Percentiles rank a stretch among this genome's conserved stretches.
These are phyloP conservation scores for Teratosphaeria viscida DNA, from an alignment of 2,329 filamentous ascomycete genomes.

Conservation along the genomic window DNA sequence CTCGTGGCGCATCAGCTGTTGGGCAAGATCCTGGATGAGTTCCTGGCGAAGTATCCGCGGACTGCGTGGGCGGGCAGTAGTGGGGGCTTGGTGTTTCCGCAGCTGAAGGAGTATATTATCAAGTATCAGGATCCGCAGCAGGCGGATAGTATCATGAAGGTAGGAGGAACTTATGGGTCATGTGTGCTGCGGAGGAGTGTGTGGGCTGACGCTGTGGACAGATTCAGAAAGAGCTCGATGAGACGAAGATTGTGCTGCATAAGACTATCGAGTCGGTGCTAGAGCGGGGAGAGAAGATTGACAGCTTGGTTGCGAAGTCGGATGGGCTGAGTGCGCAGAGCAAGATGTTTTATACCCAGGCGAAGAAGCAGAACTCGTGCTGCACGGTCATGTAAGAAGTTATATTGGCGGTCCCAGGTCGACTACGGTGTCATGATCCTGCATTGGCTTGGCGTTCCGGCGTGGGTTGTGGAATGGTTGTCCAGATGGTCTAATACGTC, in stretches of 20 bases:
- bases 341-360: slow-evolving; percentile 89
- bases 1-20: slow-evolving; percentile 79
- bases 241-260: slow-evolving; percentile 94
- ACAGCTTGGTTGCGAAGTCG: slow-evolving; percentile 86
- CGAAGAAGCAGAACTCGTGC: slow-evolving; percentile 53
- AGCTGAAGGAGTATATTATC: slow-evolving; percentile 66
- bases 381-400: slow-evolving; percentile 43
- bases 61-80: slow-evolving; percentile 51
- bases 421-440: neutral
- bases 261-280: slow-evolving; percentile 88
- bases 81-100: slow-evolving; percentile 44
- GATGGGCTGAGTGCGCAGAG: slow-evolving; percentile 82
- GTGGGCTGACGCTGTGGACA: slow-evolving; percentile 1
- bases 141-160: slow-evolving; percentile 66
- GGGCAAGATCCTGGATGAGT: slow-evolving; percentile 80
- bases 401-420: neutral
- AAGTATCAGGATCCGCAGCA: slow-evolving; percentile 80
- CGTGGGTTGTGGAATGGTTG: neutral
- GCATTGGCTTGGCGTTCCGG: neutral
- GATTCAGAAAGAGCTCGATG: slow-evolving; percentile 93
- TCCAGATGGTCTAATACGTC: neutral
- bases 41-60: slow-evolving; percentile 64
- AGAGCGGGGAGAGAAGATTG: slow-evolving; percentile 95
- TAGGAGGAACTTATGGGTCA: slow-evolving; percentile 4
- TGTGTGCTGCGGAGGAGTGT: neutral